These are phyloP conservation scores for Lasiosphaeris hirsuta DNA, from an alignment of 495 filamentous ascomycete species.

Conservation along the genomic window DNA sequence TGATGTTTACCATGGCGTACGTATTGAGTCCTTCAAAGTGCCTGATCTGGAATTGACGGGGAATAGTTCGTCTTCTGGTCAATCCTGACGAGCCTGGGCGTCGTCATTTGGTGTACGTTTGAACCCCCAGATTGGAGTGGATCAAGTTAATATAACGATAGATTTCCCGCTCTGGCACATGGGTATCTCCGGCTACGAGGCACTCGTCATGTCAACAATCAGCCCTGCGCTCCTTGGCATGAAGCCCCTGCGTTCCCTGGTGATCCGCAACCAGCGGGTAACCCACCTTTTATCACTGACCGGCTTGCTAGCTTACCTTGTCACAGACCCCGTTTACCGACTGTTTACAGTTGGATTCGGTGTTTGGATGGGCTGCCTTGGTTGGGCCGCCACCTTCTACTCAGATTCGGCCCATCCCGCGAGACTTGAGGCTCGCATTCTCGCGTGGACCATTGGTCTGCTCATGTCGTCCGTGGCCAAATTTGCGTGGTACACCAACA, in stretches of 20 bases:
- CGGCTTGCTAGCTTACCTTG: conserved; percentile 76
- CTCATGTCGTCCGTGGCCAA: conserved; percentile 84
- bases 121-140: background rate
- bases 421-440: conserved; percentile 74
- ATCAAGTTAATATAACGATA: conserved; percentile 25
- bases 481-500: conserved; percentile 94
- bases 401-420: conserved; percentile 70
- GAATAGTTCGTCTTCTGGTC: conserved; percentile 93
- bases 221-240: conserved; percentile 81
- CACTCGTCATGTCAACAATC: conserved; percentile 76
- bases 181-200: conserved; percentile 97
- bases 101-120: conserved; percentile 88
- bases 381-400: conserved; percentile 77
- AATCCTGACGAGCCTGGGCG: conserved; percentile 79
- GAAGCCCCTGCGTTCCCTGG: conserved; percentile 60
- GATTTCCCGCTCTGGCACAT: conserved; percentile 99
- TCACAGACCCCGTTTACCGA: conserved; percentile 68
- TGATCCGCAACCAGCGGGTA: conserved; percentile 63
- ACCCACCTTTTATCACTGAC: conserved; percentile 72
- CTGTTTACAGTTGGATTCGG: conserved; percentile 78
- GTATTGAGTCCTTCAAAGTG: conserved; percentile 23
- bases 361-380: conserved; percentile 71
- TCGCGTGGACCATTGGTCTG: conserved; percentile 78
- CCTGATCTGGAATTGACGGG: conserved; percentile 1
- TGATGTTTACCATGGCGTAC: conserved; percentile 89